Conservation (phyloP, 306 rosid genomes). For the Styphnolobium japonicum region DNA sequence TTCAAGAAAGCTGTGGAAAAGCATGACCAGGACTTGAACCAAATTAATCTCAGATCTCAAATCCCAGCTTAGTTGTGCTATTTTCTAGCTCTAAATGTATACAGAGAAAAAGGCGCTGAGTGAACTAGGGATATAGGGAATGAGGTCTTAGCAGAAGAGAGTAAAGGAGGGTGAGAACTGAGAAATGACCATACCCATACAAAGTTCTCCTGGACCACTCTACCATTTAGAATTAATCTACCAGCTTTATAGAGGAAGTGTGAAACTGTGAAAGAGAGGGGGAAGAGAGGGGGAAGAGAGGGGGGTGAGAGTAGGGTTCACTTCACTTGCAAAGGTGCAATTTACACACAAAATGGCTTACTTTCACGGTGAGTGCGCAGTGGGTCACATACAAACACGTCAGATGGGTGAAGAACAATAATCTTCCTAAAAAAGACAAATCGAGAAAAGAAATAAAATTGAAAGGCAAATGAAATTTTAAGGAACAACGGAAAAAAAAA, state of each 20-base stretch:
- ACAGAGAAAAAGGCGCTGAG: not conserved
- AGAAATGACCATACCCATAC: slow-evolving; percentile 40
- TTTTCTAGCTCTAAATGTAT: not conserved
- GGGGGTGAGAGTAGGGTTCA: slow-evolving; percentile 47
- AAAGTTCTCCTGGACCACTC: slow-evolving; percentile 70
- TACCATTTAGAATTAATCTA: slow-evolving; percentile 56
- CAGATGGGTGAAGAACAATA: slow-evolving; percentile 42
- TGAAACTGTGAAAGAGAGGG: not conserved
- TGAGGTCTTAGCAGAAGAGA: not conserved
- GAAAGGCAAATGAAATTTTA: not conserved
- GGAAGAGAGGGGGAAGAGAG: not conserved
- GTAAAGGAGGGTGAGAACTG: not conserved
- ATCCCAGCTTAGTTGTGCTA: no score
- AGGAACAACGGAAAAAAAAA: not conserved
- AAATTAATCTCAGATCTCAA: slow-evolving; percentile 49
- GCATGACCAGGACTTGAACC: slow-evolving; percentile 70
- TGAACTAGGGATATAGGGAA: slow-evolving; percentile 4
- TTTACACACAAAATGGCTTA: slow-evolving; percentile 49
- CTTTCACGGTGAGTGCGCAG: slow-evolving; percentile 79
- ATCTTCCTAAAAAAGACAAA: slow-evolving; percentile 35
- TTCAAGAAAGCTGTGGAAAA: slow-evolving; percentile 99
- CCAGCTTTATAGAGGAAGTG: slow-evolving; percentile 67
- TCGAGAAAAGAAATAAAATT: slow-evolving; percentile 10
- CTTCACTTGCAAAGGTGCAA: slow-evolving; percentile 34
- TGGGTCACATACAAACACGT: slow-evolving; percentile 68